Conservation (phyloP, 2,329 filamentous ascomycete genomes). For the Monilinia aucupariae region DNA sequence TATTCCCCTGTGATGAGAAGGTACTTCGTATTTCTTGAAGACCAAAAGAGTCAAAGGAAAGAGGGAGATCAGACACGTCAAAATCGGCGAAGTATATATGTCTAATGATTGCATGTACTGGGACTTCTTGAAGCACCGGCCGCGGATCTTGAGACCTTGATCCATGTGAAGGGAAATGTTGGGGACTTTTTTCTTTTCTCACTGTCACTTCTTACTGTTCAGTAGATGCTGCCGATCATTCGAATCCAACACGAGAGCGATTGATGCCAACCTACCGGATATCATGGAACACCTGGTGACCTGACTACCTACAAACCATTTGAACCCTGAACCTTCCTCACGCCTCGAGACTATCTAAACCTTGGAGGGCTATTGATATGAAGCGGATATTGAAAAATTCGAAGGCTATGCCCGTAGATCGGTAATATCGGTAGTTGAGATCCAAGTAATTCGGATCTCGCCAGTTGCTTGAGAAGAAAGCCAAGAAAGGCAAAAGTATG, state of each 20-base stretch:
- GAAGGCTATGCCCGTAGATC: constrained; percentile 4
- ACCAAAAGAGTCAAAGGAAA: neutral
- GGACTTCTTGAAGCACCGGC: too few relatives aligned
- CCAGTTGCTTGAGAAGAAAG: neutral
- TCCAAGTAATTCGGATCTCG: neutral
- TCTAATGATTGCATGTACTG: constrained; percentile 9
- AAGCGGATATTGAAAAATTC: constrained; percentile 1
- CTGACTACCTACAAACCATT: neutral
- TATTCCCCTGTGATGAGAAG: constrained; percentile 8
- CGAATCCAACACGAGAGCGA: constrained; percentile 7
- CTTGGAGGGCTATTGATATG: neutral
- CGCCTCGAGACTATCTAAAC: too few relatives aligned
- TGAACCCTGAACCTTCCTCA: neutral
- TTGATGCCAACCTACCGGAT: constrained; percentile 3
- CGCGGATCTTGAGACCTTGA: constrained; percentile 4
- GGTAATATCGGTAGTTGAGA: constrained; percentile 4
- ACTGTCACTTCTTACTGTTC: neutral
- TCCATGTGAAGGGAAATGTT: constrained; percentile 6
- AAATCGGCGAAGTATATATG: constrained; percentile 2
- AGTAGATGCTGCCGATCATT: constrained; percentile 12
- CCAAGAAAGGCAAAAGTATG: neutral
- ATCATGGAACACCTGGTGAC: neutral
- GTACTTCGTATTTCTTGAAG: constrained; percentile 1
- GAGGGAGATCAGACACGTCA: neutral
- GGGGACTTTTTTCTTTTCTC: neutral